Evolutionary conservation across 140 eudicot genomes (phyloP).

Genomic region (Cichorium intybus): DNA sequence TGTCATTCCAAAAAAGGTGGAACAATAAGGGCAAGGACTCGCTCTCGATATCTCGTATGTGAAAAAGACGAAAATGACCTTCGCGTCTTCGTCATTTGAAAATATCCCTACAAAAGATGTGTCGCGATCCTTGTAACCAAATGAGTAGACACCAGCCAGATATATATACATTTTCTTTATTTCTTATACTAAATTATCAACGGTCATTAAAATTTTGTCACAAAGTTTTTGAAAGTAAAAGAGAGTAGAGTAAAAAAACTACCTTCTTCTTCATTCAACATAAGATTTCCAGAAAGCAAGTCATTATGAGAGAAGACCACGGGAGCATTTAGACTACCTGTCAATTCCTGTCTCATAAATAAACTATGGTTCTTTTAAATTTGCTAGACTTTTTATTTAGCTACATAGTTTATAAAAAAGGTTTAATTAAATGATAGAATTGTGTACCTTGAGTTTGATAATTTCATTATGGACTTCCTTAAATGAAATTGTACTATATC

Average conservation of each 20-base stretch:
- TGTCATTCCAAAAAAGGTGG: not conserved
- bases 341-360: constrained; percentile 74
- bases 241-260: constrained; percentile 6
- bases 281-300: constrained; percentile 90
- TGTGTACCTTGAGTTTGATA: constrained; percentile 76
- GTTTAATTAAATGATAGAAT: not conserved
- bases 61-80: not conserved
- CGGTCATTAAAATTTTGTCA: not conserved
- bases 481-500: constrained; percentile 60
- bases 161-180: not conserved
- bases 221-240: not conserved
- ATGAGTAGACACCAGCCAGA: not conserved
- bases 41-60: not conserved
- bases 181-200: not conserved
- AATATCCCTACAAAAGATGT: not conserved
- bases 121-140: no score
- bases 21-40: not conserved
- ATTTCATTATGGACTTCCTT: constrained; percentile 63
- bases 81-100: no score
- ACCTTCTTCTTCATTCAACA: constrained; percentile 91
- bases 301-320: constrained; percentile 94
- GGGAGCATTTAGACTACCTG: constrained; percentile 76
- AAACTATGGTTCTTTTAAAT: constrained; percentile 27
- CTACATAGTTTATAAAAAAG: not conserved
- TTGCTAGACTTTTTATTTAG: constrained; percentile 4